phyloP scores from a whole-genome alignment of 345 rosid genomes.

The Carallia brachiata region DNA sequence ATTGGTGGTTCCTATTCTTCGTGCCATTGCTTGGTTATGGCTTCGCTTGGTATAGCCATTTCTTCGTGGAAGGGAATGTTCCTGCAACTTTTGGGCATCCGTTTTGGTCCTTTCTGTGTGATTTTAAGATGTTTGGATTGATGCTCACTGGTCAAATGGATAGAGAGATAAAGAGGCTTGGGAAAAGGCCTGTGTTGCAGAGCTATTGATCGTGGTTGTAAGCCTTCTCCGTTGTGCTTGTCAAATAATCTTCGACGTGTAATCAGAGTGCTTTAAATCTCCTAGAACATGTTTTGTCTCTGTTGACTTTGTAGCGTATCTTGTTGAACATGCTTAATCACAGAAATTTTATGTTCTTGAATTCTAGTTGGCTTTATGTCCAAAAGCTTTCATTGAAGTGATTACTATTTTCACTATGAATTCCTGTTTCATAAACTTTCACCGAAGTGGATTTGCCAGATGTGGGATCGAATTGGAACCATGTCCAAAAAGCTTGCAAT shows the following conservation, averaged over 20 bases:
- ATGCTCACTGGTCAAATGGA: slow-evolving; percentile 95
- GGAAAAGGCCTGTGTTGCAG: slow-evolving; percentile 80
- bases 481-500: too few species aligned
- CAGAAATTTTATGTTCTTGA: too few species aligned
- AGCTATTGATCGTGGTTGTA: slow-evolving; percentile 33
- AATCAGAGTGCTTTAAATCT: not conserved
- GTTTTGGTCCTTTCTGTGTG: slow-evolving; percentile 85
- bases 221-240: slow-evolving; percentile 1
- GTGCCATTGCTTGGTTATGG: slow-evolving; percentile 83
- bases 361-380: too few species aligned
- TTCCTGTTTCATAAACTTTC: too few species aligned
- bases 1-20: slow-evolving; percentile 49
- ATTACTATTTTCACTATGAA: too few species aligned
- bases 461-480: too few species aligned
- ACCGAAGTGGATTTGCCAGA: too few species aligned
- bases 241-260: not conserved
- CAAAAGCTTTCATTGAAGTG: too few species aligned
- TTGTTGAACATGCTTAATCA: too few species aligned
- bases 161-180: slow-evolving; percentile 92
- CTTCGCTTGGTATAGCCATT: slow-evolving; percentile 89
- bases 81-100: slow-evolving; percentile 89
- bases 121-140: slow-evolving; percentile 85
- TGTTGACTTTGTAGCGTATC: too few species aligned
- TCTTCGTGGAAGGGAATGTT: slow-evolving; percentile 85
- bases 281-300: too few species aligned